Evolutionary conservation across 78 protist genomes (phyloP).

Genomic region (slime mould (Dictyostelium discoideum)): DNA sequence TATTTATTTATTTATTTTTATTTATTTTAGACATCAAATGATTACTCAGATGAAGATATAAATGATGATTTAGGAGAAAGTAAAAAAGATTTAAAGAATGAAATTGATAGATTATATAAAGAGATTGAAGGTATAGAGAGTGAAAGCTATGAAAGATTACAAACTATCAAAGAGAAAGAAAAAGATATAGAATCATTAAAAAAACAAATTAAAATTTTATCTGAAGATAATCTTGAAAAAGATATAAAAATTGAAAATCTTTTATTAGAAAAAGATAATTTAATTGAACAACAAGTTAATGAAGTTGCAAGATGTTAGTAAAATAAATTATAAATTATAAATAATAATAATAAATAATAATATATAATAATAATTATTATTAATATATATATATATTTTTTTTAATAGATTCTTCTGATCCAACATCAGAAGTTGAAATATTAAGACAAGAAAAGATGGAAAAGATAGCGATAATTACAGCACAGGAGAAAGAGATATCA

Average conservation of each 20-base stretch:
- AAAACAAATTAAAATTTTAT: constrained; percentile 19
- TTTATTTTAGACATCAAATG: constrained; percentile 39
- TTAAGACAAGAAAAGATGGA: constrained; percentile 66
- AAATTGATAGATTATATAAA: constrained; percentile 45
- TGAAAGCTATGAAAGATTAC: constrained; percentile 30
- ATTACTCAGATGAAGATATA: constrained; percentile 63
- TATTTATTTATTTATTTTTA: too few relatives aligned
- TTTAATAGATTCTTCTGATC: neutral
- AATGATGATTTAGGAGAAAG: constrained; percentile 76
- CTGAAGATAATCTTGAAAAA: constrained; percentile 7
- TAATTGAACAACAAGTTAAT: constrained; percentile 17
- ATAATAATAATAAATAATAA: too few relatives aligned
- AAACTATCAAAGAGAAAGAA: constrained; percentile 28
- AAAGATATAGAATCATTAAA: constrained; percentile 23
- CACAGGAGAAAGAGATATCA: constrained; percentile 53
- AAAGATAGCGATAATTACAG: constrained; percentile 51
- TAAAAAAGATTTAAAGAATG: constrained; percentile 56
- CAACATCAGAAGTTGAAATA: constrained; percentile 30
- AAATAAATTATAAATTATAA: too few relatives aligned
- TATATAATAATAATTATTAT: too few relatives aligned
- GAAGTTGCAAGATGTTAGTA: constrained; percentile 6
- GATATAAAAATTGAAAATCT: constrained; percentile 14
- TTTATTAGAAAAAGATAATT: constrained; percentile 44
- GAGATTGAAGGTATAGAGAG: constrained; percentile 40
- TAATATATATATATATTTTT: too few relatives aligned